These are phyloP conservation scores for Termitomyces bulborhizus DNA, from an alignment of 768 basidiomycete species.

Conservation along the genomic window DNA sequence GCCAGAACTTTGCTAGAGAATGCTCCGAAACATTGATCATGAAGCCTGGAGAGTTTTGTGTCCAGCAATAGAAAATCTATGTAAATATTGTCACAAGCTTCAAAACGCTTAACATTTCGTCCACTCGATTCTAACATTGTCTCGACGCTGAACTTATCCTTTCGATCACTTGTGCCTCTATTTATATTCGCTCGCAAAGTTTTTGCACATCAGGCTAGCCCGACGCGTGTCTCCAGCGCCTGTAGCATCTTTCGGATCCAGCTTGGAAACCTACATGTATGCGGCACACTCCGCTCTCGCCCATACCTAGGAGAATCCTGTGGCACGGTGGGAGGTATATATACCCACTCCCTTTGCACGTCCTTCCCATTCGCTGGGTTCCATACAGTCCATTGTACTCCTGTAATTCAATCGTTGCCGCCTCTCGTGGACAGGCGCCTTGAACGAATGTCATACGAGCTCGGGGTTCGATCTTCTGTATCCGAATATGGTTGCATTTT, in stretches of 20 bases:
- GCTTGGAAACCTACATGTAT: not conserved
- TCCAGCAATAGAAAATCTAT: not conserved
- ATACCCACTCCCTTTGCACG: no score
- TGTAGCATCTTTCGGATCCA: not conserved
- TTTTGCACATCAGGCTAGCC: not conserved
- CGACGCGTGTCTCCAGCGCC: not conserved
- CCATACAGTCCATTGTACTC: no score
- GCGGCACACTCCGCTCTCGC: no score
- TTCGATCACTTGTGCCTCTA: not conserved
- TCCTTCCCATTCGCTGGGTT: no score
- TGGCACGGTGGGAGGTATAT: not conserved
- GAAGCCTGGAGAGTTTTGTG: not conserved
- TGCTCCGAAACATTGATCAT: slow-evolving; percentile 1
- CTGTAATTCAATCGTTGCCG: no score
- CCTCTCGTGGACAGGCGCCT: no score
- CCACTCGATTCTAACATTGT: no score
- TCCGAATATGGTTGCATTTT: no score
- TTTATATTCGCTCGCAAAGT: not conserved
- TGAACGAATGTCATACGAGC: no score
- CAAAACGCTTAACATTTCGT: not conserved
- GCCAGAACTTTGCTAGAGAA: not conserved
- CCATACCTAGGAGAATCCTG: not conserved
- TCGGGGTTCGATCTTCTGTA: no score
- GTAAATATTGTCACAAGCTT: not conserved
- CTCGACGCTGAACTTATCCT: not conserved